These are phyloP conservation scores for Castanopsis chinensis DNA, from an alignment of 306 rosid genomes.

Conservation along the genomic window DNA sequence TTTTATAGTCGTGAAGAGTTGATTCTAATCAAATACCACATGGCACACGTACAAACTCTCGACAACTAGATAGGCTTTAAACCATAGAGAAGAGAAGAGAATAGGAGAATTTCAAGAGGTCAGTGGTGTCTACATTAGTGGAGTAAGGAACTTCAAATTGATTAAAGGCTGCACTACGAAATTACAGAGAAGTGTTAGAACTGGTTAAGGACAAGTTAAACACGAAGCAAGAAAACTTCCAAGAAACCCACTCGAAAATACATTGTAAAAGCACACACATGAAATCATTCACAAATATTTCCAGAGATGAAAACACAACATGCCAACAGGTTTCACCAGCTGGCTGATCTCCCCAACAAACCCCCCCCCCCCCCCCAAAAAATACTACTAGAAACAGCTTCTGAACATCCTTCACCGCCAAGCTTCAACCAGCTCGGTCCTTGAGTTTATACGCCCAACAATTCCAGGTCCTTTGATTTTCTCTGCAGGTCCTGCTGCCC, in stretches of 20 bases:
- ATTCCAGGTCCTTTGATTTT: slow-evolving; percentile 55
- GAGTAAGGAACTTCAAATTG: not conserved
- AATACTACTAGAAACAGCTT: not conserved
- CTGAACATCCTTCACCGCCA: slow-evolving; percentile 72
- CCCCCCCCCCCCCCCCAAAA: too few relatives aligned
- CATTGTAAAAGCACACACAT: slow-evolving; percentile 40
- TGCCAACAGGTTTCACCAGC: not conserved
- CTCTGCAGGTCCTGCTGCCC: slow-evolving; percentile 40
- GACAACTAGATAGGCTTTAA: not conserved
- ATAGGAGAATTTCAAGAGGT: not conserved
- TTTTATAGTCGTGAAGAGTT: too few relatives aligned
- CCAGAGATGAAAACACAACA: slow-evolving; percentile 24
- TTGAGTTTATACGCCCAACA: slow-evolving; percentile 63
- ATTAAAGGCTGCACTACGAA: slow-evolving; percentile 22
- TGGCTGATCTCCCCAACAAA: slow-evolving; percentile 3
- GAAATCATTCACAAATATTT: slow-evolving; percentile 26
- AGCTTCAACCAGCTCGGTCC: slow-evolving; percentile 77
- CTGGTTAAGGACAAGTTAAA: slow-evolving; percentile 33
- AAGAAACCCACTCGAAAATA: slow-evolving; percentile 31
- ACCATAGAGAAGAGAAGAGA: not conserved
- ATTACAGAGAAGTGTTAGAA: slow-evolving; percentile 27
- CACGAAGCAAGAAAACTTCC: slow-evolving; percentile 1
- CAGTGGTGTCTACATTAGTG: not conserved
- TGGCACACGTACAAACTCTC: not conserved
- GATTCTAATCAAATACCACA: not conserved